These are phyloP conservation scores for Fraxinus velutina DNA, from an alignment of 305 asterid genomes.

Conservation along the genomic window DNA sequence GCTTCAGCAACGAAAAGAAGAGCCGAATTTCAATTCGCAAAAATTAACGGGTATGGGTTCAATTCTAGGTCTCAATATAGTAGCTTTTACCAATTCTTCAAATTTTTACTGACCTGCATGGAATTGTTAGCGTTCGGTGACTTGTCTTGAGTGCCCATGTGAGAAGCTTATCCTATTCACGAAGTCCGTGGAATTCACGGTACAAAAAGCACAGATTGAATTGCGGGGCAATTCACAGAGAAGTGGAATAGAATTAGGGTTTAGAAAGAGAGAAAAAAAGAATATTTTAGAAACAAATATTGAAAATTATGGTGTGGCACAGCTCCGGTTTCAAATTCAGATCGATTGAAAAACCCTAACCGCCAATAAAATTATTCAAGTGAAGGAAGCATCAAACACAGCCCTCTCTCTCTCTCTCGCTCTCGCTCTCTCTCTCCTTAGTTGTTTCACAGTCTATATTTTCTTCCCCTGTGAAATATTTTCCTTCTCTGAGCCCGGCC, in stretches of 20 bases:
- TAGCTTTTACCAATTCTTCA: not conserved
- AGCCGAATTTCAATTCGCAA: not conserved
- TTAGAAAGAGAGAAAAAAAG: constrained; percentile 25
- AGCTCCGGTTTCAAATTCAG: constrained; percentile 27
- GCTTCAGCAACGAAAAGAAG: not conserved
- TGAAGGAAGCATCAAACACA: not conserved
- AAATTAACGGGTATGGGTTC: not conserved
- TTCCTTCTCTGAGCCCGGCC: constrained; percentile 19
- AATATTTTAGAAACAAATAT: not conserved
- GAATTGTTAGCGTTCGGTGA: constrained; percentile 52
- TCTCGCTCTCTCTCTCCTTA: constrained; percentile 1
- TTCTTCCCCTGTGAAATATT: constrained; percentile 16
- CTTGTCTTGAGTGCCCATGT: constrained; percentile 81
- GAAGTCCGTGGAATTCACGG: constrained; percentile 31
- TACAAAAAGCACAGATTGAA: constrained; percentile 24
- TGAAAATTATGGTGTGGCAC: constrained; percentile 16
- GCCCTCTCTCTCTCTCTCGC: constrained; percentile 1
- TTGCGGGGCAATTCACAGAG: constrained; percentile 24
- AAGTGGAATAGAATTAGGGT: constrained; percentile 35
- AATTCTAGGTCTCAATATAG: constrained; percentile 5
- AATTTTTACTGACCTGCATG: constrained; percentile 63
- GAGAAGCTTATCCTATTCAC: constrained; percentile 13
- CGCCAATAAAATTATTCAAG: constrained; percentile 39
- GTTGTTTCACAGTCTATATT: not conserved
- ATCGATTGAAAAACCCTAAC: constrained; percentile 57